Evolutionary conservation across 2,329 filamentous ascomycete genomes (phyloP), one percentile per base, ranked within the genome.

Genomic region (Claviceps sp.): DNA sequence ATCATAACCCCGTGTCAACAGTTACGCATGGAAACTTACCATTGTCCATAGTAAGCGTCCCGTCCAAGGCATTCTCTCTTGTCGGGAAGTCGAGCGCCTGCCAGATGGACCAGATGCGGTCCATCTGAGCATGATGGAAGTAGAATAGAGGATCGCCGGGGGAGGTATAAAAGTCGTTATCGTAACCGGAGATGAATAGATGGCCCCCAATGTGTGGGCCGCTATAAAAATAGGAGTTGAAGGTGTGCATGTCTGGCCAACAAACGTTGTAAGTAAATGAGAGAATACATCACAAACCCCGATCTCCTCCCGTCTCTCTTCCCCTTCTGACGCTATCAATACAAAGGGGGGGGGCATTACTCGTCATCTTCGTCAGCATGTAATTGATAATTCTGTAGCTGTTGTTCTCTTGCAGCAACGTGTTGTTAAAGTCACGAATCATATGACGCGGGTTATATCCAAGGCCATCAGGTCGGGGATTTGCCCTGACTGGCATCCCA

Each of bases 401-500:
- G 2, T 29, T 45, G 34, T 29, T 29, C 43, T 14, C 20, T 7
- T 45, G 6, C 5, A 45, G 22, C 23, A 45, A 29, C 7, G 23
- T 45, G 14, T 29, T 29, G 43, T 22, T 29, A 20, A 54, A 47
- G 46, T 42, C 46, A 17, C 52, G 52, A 29, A 20, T 54, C n/a
- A 54, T 47, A n/a, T 47, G 52, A 14, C 52, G 52, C 11, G 52
- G 52, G 29, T 54, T 54, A 13, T 52, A 52, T 16, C 43, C 43
- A 3, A 45, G 7, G 14, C 23, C 43, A 23, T 45, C 43, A 23
- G 22, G 22, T 29, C 43, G 23, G 9, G 43, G 43, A 45, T 45
- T 45, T 13, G 43, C 14, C 9, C 13, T 16, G 23, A 45, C 43
- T 3, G 43, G 43, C 23, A 17, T 14, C 8, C 43, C 43, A 4